Evolutionary conservation across 257 asterid species (phyloP).

Genomic region (Nicotiana paniculata): DNA sequence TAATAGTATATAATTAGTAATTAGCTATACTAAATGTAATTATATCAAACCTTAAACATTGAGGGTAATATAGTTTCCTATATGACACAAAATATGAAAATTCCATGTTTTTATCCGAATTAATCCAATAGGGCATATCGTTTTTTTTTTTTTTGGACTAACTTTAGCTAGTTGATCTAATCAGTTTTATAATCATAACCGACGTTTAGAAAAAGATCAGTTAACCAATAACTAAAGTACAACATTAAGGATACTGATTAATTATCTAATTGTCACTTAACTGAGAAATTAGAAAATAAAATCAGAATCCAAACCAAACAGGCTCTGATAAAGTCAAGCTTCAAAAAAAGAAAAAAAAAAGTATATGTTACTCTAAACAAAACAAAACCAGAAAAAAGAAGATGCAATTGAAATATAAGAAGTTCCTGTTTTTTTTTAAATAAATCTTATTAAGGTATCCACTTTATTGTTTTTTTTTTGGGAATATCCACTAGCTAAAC

Average conservation of each 20-base stretch:
- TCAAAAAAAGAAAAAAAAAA: too few relatives aligned
- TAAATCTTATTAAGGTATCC: too few relatives aligned
- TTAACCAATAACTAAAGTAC: background rate
- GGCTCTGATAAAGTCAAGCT: too few relatives aligned
- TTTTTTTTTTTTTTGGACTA: background rate
- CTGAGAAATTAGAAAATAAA: background rate
- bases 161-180: too few relatives aligned
- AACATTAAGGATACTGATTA: background rate
- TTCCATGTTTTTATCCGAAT: too few relatives aligned
- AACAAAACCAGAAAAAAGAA: background rate
- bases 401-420: background rate
- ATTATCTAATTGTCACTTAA: background rate
- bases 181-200: background rate
- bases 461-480: background rate
- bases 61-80: too few relatives aligned
- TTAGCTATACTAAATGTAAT: too few relatives aligned
- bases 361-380: too few relatives aligned
- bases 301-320: background rate
- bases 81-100: too few relatives aligned
- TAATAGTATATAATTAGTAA: too few relatives aligned
- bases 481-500: background rate
- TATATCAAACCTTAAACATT: too few relatives aligned
- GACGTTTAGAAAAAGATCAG: background rate
- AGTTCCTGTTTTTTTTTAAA: background rate
- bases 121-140: background rate